Evolutionary conservation across 768 basidiomycete genomes (phyloP).

Genomic region (Hericium alpestre): DNA sequence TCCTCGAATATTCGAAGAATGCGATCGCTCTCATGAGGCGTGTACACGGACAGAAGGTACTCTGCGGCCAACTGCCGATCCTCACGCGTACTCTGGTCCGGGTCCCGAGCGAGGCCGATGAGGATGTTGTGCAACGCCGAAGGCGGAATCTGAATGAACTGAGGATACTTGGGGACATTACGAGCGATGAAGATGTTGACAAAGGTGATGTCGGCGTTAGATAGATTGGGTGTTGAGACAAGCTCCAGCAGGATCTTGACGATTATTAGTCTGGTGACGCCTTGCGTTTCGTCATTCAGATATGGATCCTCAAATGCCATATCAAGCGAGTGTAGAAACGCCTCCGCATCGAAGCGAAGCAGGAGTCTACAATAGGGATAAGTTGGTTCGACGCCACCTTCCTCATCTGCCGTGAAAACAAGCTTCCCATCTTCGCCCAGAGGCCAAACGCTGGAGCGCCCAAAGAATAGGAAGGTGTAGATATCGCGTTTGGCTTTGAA

Average conservation of each 20-base stretch:
- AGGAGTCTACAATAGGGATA: conserved; percentile 85
- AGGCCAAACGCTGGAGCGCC: conserved; percentile 73
- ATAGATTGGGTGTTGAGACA: conserved; percentile 40
- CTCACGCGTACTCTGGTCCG: conserved; percentile 70
- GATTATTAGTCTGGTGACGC: conserved; percentile 68
- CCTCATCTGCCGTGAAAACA: conserved; percentile 65
- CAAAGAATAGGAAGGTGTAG: conserved; percentile 79
- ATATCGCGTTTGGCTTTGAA: conserved; percentile 58
- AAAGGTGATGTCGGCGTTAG: conserved; percentile 62
- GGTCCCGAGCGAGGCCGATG: conserved; percentile 63
- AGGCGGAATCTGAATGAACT: conserved; percentile 53
- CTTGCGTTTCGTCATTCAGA: conserved; percentile 64
- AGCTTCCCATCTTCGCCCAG: conserved; percentile 58
- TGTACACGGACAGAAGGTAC: conserved; percentile 85
- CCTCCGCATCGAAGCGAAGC: conserved; percentile 84
- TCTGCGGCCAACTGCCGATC: conserved; percentile 94
- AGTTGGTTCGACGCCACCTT: conserved; percentile 67
- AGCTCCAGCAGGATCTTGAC: conserved; percentile 81
- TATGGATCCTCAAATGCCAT: conserved; percentile 90
- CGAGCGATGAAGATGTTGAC: conserved; percentile 93
- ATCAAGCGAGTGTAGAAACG: conserved; percentile 87
- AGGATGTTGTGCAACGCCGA: conserved; percentile 67
- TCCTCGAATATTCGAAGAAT: conserved; percentile 60
- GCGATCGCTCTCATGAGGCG: conserved; percentile 64
- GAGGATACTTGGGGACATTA: conserved; percentile 93